A percentile compares a stretch with the other conserved stretches of the same genome.
These are phyloP conservation scores for Hortiboletus campestris DNA, from an alignment of 768 basidiomycete genomes.

Conservation along the genomic window DNA sequence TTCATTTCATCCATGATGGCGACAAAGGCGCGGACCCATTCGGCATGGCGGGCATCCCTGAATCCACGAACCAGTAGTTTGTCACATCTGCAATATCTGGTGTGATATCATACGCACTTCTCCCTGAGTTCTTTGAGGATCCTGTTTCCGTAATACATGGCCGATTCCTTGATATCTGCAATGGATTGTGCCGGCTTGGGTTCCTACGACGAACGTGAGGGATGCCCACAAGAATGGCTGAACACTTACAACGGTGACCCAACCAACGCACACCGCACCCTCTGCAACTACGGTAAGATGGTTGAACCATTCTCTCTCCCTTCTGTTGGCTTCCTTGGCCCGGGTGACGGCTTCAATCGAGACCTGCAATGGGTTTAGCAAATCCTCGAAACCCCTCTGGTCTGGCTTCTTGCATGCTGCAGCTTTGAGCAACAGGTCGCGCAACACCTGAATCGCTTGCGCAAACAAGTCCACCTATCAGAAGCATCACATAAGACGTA, in stretches of 20 bases:
- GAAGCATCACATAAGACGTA: conserved; percentile 3
- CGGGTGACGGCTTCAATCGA: conserved; percentile 76
- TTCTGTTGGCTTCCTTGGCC: conserved; percentile 76
- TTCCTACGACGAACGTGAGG: conserved; percentile 38
- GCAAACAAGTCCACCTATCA: conserved; percentile 66
- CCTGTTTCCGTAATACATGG: conserved; percentile 85
- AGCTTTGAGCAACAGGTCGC: conserved; percentile 64
- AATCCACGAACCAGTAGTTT: conserved; percentile 4
- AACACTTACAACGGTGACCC: conserved; percentile 77
- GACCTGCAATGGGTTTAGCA: conserved; percentile 68
- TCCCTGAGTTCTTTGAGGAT: conserved; percentile 93
- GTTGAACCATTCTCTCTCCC: conserved; percentile 78
- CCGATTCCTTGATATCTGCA: conserved; percentile 81
- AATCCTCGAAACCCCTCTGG: conserved; percentile 48
- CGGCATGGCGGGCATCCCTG: conserved; percentile 83
- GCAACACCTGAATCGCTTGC: conserved; percentile 64
- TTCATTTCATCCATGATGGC: conserved; percentile 73
- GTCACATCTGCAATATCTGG: neutral
- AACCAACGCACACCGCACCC: conserved; percentile 77
- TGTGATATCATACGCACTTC: conserved; percentile 54
- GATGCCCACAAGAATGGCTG: neutral
- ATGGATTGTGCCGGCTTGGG: conserved; percentile 80
- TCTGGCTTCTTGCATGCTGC: conserved; percentile 80
- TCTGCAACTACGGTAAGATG: conserved; percentile 83
- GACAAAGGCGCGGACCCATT: conserved; percentile 80